Conservation (phyloP, 768 basidiomycete genomes). For the Strobilomyces dryophilus region DNA sequence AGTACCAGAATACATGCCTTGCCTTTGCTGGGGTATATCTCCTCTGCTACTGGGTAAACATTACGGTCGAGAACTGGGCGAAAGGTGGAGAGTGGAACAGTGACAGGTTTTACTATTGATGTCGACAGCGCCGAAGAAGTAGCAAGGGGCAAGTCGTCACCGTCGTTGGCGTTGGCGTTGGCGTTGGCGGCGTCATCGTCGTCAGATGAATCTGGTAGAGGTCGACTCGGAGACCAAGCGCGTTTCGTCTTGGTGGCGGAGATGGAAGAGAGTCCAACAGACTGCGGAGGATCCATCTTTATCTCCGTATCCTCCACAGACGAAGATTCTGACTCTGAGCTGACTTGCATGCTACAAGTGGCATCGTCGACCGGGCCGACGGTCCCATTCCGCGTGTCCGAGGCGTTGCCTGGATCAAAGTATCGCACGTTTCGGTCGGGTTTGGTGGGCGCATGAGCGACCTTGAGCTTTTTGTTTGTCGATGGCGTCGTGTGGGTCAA, state of each 20-base stretch:
- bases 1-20: conserved; percentile 42
- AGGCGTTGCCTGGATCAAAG: conserved; percentile 33
- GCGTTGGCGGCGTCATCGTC: no score
- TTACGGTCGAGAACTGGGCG: conserved; percentile 36
- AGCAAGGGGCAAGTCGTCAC: background rate
- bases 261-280: conserved; percentile 12
- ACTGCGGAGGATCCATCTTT: conserved; percentile 12
- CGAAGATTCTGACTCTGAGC: conserved; percentile 28
- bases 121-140: background rate
- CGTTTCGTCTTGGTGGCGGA: conserved; percentile 25
- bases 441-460: conserved; percentile 25
- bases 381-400: conserved; percentile 25
- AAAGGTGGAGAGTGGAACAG: conserved; percentile 45
- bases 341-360: conserved; percentile 32
- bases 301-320: conserved; percentile 24
- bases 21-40: background rate
- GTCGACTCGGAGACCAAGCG: conserved; percentile 60
- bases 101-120: conserved; percentile 13
- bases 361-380: conserved; percentile 27
- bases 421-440: conserved; percentile 24
- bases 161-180: no score
- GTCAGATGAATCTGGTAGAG: conserved; percentile 45
- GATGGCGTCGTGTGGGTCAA: conserved; percentile 18
- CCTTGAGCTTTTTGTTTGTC: conserved; percentile 29
- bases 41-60: conserved; percentile 21